phyloP scores from a whole-genome alignment of 73 alveolate genomes.

The Stentor roeselii region DNA sequence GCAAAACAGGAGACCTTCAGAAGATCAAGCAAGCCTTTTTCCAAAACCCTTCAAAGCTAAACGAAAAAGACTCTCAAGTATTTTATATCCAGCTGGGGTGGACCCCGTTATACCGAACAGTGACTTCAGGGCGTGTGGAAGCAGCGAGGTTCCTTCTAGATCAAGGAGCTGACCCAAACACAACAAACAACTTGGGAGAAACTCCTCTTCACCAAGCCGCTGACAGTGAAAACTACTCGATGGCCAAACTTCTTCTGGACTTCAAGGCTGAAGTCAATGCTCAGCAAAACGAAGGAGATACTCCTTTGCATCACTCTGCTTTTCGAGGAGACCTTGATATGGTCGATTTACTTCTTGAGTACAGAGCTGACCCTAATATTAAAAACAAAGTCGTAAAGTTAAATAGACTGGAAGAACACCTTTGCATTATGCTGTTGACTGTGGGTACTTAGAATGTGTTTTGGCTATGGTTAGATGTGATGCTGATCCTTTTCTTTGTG shows the following conservation, averaged over 20 bases:
- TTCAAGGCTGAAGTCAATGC: constrained; percentile 46
- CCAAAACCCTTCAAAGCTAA: too few relatives aligned
- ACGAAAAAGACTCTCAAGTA: too few relatives aligned
- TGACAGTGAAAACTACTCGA: constrained; percentile 52
- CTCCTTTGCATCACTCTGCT: constrained; percentile 84
- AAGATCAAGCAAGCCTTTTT: too few relatives aligned
- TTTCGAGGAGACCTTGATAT: constrained; percentile 52
- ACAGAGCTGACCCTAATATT: constrained; percentile 50
- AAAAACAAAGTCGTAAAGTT: constrained; percentile 26
- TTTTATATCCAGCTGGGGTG: too few relatives aligned
- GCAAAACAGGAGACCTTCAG: too few relatives aligned
- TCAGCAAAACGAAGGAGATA: constrained; percentile 53
- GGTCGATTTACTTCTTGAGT: constrained; percentile 41
- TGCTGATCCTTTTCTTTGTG: not conserved
- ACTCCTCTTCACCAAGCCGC: constrained; percentile 64
- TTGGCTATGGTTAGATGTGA: not conserved
- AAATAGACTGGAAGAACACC: constrained; percentile 29
- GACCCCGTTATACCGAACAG: constrained; percentile 54
- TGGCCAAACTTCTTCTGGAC: constrained; percentile 43
- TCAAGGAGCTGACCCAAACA: constrained; percentile 65
- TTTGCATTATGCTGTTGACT: constrained; percentile 36
- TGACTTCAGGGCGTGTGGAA: constrained; percentile 70
- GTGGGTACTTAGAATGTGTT: constrained; percentile 20
- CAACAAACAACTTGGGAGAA: constrained; percentile 54
- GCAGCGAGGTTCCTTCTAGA: constrained; percentile 54